These are phyloP conservation scores for Parasitella parasitica DNA, from an alignment of 371 early-diverging fungal species.

Conservation along the genomic window DNA sequence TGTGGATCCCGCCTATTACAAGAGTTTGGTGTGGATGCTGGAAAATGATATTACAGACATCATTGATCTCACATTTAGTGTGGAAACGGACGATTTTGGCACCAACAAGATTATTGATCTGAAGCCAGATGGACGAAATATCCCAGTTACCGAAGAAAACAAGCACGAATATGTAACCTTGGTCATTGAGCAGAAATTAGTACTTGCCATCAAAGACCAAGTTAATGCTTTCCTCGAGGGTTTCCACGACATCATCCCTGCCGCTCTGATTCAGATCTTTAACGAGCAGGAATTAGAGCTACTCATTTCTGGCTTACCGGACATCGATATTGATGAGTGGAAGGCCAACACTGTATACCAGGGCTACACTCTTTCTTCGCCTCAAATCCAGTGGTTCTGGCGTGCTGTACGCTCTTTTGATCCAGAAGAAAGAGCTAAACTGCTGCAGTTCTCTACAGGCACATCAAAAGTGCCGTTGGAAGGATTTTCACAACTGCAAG, in stretches of 20 bases:
- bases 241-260: slow-evolving; percentile 96
- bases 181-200: slow-evolving; percentile 88
- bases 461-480: slow-evolving; percentile 98
- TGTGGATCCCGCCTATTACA: slow-evolving; percentile 96
- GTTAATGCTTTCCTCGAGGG: slow-evolving; percentile 92
- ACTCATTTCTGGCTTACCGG: slow-evolving; percentile 96
- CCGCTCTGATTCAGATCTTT: slow-evolving; percentile 89
- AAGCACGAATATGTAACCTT: slow-evolving; percentile 96
- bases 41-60: slow-evolving; percentile 96
- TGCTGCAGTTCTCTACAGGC: slow-evolving; percentile 98
- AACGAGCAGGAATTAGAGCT: slow-evolving; percentile 99
- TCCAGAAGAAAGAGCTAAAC: slow-evolving; percentile 96
- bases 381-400: slow-evolving; percentile 99
- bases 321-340: slow-evolving; percentile 99
- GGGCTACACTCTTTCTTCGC: slow-evolving; percentile 81
- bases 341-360: slow-evolving; percentile 96
- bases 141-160: slow-evolving; percentile 94
- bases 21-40: slow-evolving; percentile 97
- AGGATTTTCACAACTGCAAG: slow-evolving; percentile 94
- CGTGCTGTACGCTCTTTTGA: slow-evolving; percentile 96
- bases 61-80: slow-evolving; percentile 92
- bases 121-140: slow-evolving; percentile 87
- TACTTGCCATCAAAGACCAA: slow-evolving; percentile 90
- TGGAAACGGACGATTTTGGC: slow-evolving; percentile 95
- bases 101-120: slow-evolving; percentile 83